phyloP scores from a whole-genome alignment of 495 filamentous ascomycete species.

The Astrothelium macrocarpum region DNA sequence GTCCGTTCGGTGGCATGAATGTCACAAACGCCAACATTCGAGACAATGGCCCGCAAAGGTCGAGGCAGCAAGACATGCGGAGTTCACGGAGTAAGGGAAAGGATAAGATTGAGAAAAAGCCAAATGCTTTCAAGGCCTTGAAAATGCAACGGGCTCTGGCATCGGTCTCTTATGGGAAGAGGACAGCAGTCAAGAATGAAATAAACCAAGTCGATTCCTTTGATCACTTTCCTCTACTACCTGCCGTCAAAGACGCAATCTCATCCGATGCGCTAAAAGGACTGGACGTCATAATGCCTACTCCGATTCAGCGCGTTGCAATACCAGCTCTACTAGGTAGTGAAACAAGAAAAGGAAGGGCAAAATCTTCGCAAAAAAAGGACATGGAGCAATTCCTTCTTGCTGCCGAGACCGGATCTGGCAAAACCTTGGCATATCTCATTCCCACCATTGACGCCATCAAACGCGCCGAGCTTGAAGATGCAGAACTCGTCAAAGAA shows the following conservation, averaged over 20 bases:
- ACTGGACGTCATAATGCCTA: constrained; percentile 62
- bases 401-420: constrained; percentile 92
- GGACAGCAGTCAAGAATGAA: constrained; percentile 56
- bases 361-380: constrained; percentile 20
- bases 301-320: constrained; percentile 77
- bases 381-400: constrained; percentile 69
- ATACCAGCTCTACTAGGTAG: constrained; percentile 66
- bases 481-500: constrained; percentile 39
- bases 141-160: constrained; percentile 85
- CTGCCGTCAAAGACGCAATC: constrained; percentile 63
- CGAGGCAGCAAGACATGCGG: constrained; percentile 30
- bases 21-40: constrained; percentile 34
- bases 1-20: constrained; percentile 76
- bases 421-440: constrained; percentile 89
- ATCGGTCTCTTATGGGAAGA: constrained; percentile 61
- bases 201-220: constrained; percentile 67
- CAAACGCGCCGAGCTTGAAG: constrained; percentile 63
- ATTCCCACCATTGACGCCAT: constrained; percentile 72
- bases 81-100: constrained; percentile 18
- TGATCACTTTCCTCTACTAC: constrained; percentile 65
- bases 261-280: constrained; percentile 58
- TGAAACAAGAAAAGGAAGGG: constrained; percentile 24
- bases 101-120: constrained; percentile 15
- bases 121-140: constrained; percentile 62
- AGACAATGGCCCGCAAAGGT: constrained; percentile 19